These are phyloP conservation scores for Davidsoniella eucalypti DNA, from an alignment of 2,329 filamentous ascomycete species.

Conservation along the genomic window DNA sequence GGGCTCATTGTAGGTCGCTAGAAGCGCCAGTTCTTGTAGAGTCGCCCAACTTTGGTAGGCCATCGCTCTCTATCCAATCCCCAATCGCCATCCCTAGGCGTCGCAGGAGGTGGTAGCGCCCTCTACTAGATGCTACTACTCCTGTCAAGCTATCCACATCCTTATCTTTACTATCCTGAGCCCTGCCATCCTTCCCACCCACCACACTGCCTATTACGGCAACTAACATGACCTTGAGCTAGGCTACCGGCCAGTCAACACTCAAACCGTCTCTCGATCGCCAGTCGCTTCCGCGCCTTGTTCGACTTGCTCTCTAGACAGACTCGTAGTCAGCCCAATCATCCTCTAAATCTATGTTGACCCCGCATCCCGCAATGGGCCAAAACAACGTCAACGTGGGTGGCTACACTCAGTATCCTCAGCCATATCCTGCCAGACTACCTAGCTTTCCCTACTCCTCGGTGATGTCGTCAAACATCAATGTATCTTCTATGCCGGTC, in stretches of 20 bases:
- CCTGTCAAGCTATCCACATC: neutral
- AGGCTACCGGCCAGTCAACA: slow-evolving; percentile 2
- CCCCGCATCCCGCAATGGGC: neutral
- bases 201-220: slow-evolving; percentile 7
- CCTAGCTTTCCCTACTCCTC: neutral
- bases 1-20: neutral
- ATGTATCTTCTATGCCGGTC: neutral
- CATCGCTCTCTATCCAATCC: neutral
- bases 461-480: no score
- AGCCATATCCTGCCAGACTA: neutral
- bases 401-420: neutral
- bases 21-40: slow-evolving; percentile 1
- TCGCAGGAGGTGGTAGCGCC: neutral
- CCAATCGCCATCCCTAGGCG: neutral
- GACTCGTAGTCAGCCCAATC: neutral
- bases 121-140: neutral
- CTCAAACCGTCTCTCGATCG: neutral
- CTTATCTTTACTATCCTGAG: neutral
- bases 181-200: neutral
- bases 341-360: neutral
- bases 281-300: neutral
- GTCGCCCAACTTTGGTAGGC: neutral
- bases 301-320: neutral
- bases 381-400: slow-evolving; percentile 1
- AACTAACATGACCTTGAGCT: slow-evolving; percentile 7